Base-by-base conservation (phyloP, 192 early-diverging fungal species). In the Backusella westeae region DNA sequence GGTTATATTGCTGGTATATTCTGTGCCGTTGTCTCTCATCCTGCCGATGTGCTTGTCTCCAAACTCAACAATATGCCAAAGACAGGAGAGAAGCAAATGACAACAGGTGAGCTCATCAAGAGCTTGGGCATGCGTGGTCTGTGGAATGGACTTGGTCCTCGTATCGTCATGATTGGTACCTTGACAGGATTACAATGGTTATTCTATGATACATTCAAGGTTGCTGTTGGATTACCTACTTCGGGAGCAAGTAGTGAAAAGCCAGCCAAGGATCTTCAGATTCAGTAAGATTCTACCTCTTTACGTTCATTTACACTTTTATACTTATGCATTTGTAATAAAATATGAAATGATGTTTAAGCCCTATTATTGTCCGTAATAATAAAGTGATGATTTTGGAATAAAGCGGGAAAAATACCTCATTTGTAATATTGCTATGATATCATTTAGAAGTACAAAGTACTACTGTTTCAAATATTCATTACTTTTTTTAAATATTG, bases 141-240 rank as follows among this genome's bases (percentile, higher is more conserved):
- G 74, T 94, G 93, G 91, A 90, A 90, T 80, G 96, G 96, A 75
- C 86, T 97, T 34, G 88, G 88, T 23, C 89, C 94, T 52, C 94
- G 96, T 89, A 93, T 96, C 80, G 82, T 95, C 46, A 97, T 97
- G 96, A 92, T 97, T 78, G 96, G 95, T 87, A 94, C 94, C 70
- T 86, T 97, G 42, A 97, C 94, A 79, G 93, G 88, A 72, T 84
- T 93, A 68, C 94, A 96, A 84, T 96, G 93, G 93, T 86, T 90
- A 71, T 89, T 94, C 87, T 94, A 93, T 83, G 94, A 94, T 89
- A 86, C 87, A 72, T 93, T 91, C 89, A 94, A 94, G 88, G 88
- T 81, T 4, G 71, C 74, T 71, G 74, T 81, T 26, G 80, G 80
- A 12, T 49, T 81, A 6, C 80, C 80, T 23, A 81, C 80, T 29